These are phyloP conservation scores for Nitzschia palea DNA, from an alignment of 108 stramenopile species.

Conservation along the genomic window DNA sequence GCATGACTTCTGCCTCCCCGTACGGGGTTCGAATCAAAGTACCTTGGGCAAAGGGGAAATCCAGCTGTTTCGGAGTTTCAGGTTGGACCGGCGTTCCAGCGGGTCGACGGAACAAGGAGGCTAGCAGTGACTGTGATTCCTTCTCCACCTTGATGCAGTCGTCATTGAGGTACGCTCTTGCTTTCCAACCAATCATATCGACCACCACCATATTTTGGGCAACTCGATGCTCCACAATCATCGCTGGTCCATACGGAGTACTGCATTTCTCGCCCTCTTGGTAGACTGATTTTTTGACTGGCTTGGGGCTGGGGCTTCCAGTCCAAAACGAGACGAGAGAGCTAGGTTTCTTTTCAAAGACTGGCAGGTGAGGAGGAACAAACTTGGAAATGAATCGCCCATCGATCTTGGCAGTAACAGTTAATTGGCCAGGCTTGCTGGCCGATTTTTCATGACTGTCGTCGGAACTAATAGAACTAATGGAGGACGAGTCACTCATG, in stretches of 20 bases:
- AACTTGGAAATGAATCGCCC: slow-evolving; percentile 69
- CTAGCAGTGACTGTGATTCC: slow-evolving; percentile 59
- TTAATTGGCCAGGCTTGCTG: slow-evolving; percentile 6
- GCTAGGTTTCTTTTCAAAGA: slow-evolving; percentile 57
- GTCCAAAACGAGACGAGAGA: slow-evolving; percentile 75
- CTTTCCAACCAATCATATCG: slow-evolving; percentile 71
- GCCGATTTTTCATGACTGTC: neutral
- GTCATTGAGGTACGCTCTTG: slow-evolving; percentile 68
- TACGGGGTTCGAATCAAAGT: slow-evolving; percentile 67
- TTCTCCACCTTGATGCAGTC: slow-evolving; percentile 50
- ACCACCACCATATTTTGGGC: slow-evolving; percentile 66
- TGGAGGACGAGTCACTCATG: slow-evolving; percentile 8
- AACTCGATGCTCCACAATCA: slow-evolving; percentile 68
- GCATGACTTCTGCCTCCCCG: slow-evolving; percentile 63
- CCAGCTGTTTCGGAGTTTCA: slow-evolving; percentile 36
- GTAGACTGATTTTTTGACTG: slow-evolving; percentile 38
- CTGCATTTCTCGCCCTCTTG: slow-evolving; percentile 69
- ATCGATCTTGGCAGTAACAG: slow-evolving; percentile 48
- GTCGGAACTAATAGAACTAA: slow-evolving; percentile 21
- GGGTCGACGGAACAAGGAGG: slow-evolving; percentile 46
- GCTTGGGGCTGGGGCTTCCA: slow-evolving; percentile 21
- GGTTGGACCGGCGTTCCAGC: slow-evolving; percentile 17
- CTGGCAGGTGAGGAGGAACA: slow-evolving; percentile 67
- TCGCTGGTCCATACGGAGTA: slow-evolving; percentile 79
- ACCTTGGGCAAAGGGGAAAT: slow-evolving; percentile 63